Evolutionary conservation across 306 rosid genomes (phyloP), one percentile per base, ranked within the genome.

Genomic region (Pyrus pyrifolia): DNA sequence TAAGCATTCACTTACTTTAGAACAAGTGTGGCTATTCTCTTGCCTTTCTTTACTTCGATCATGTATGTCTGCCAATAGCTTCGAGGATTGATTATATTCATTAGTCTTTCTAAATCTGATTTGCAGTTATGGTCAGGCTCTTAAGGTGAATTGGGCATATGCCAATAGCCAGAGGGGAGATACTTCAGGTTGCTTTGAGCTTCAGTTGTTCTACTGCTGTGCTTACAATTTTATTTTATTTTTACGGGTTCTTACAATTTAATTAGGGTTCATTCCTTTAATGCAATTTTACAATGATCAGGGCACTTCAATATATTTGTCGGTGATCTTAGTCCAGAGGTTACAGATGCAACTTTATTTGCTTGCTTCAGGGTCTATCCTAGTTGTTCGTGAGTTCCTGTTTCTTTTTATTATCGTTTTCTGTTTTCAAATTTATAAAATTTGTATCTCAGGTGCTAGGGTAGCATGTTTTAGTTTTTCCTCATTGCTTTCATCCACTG

Each of bases 271-370:
- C 72, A 78, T 80, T 79, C 70, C 83, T 78, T 86, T 85, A 53
- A 86, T 85, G 76, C 74, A 60, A 77, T 82, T 85, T 83, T 77
- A 85, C 84, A 85, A 85, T 42, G 58, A 61, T 80, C 90, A 92
- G 97, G 93, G 40, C 97, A 92, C 81, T 87, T 77, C 77, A 90
- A 90, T 82, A 80, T 92, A 77, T 92, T 92, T 80, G 97, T 92
- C 59, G 97, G 97, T 71, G 97, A 92, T 85, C 97, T 92, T 74
- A 92, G 97, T 83, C 92, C 97, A 23, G 97, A 92, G 86, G 91
- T 92, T 80, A 90, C 97, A 69, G 97, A 92, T 88, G 91, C 97
- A 35, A 92, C 97, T 49, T 74, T 92, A 83, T 87, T 78, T 80
- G 92, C 93, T 38, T 90, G 92, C 85, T 90, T 92, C 83, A 90